Evolutionary conservation across 2,329 filamentous ascomycete genomes (phyloP).

Genomic region (Fusarium devonianum): DNA sequence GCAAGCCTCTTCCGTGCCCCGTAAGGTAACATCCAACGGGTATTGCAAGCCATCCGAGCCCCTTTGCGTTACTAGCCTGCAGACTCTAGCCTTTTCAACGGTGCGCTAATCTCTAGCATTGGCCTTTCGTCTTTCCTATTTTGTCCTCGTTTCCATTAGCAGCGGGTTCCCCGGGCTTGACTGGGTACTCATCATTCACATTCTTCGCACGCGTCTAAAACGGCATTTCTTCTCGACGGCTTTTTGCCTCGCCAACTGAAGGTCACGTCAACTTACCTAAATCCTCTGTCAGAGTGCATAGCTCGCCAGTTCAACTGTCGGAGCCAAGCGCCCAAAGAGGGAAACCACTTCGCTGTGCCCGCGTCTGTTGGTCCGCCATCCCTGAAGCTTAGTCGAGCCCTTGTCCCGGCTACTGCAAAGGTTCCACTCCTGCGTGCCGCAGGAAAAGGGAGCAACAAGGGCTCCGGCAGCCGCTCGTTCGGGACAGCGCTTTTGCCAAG

Average conservation of each 20-base stretch:
- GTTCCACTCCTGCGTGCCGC: constrained; percentile 9
- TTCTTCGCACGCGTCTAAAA: neutral
- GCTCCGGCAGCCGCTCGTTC: constrained; percentile 2
- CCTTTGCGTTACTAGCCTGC: constrained; percentile 10
- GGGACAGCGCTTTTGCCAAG: too few relatives aligned
- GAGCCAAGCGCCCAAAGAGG: neutral
- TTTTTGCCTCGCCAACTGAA: constrained; percentile 17
- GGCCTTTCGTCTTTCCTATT: neutral
- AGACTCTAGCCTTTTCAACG: constrained; percentile 20
- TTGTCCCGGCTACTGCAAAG: neutral
- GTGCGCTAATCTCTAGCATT: neutral
- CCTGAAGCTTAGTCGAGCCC: neutral
- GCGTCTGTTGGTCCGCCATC: neutral
- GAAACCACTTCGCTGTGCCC: constrained; percentile 2
- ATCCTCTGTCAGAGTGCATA: constrained; percentile 10
- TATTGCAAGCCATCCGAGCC: neutral
- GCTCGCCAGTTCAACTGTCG: constrained; percentile 24
- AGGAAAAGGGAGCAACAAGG: neutral
- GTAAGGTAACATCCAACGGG: neutral
- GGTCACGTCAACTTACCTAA: constrained; percentile 3
- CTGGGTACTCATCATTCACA: too few relatives aligned
- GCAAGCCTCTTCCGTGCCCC: neutral
- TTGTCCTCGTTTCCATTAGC: neutral
- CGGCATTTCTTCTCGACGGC: constrained; percentile 9
- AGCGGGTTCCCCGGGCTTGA: neutral